Percentiles rank a stretch among this genome's conserved stretches.
phyloP scores from a whole-genome alignment of 1,284 basidiomycete species.

The Blastosporella zonata region DNA sequence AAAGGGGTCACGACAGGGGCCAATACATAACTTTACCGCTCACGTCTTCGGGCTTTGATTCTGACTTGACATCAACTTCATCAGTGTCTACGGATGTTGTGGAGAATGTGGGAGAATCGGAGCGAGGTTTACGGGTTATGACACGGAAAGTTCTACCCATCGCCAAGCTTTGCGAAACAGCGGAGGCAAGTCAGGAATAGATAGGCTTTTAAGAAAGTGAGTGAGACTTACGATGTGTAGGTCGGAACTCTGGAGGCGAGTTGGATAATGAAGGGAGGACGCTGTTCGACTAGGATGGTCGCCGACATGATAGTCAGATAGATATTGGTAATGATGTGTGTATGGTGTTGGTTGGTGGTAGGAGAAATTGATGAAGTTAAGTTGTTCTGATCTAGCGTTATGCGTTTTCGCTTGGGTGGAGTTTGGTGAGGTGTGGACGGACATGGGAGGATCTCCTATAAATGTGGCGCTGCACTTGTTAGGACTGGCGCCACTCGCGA shows the following conservation, averaged over 20 bases:
- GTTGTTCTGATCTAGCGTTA: neutral
- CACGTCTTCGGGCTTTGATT: neutral
- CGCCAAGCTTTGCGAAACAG: conserved; percentile 3
- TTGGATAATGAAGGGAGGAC: conserved; percentile 1
- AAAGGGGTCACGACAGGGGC: neutral
- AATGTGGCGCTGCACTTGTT: neutral
- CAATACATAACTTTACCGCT: neutral
- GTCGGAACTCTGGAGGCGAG: conserved; percentile 1
- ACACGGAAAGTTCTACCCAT: neutral
- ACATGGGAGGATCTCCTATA: neutral
- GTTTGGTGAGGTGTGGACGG: neutral
- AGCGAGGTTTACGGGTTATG: conserved; percentile 1
- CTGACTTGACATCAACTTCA: neutral
- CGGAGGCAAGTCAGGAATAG: neutral
- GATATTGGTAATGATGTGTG: neutral
- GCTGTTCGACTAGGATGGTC: conserved; percentile 1
- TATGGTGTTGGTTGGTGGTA: neutral
- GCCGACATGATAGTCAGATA: neutral
- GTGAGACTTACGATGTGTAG: conserved; percentile 5
- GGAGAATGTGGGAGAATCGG: neutral
- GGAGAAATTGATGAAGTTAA: neutral
- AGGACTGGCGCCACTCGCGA: too few relatives aligned
- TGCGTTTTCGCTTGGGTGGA: neutral
- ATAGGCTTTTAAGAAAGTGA: neutral
- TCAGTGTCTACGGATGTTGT: neutral